Conservation (phyloP, 2,329 filamentous ascomycete genomes). For the Venturia effusa region DNA sequence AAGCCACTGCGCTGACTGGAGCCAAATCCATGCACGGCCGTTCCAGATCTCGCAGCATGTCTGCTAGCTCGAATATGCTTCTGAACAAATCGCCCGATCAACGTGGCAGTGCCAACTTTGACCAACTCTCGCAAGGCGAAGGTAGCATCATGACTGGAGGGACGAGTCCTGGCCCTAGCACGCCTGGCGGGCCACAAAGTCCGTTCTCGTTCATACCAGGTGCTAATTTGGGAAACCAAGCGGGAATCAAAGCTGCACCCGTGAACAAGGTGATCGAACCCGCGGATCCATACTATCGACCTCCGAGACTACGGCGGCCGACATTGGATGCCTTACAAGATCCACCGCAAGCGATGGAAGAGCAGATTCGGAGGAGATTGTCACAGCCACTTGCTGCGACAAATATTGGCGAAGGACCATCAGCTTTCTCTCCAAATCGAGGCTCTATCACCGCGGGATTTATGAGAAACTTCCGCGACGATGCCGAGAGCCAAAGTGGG, state of each 20-base stretch:
- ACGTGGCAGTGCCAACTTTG: slow-evolving; percentile 41
- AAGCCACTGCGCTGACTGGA: slow-evolving; percentile 4
- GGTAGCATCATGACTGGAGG: slow-evolving; percentile 39
- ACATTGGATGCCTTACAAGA: slow-evolving; percentile 38
- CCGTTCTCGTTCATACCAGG: slow-evolving; percentile 61
- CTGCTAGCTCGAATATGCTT: slow-evolving; percentile 51
- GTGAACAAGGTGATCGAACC: slow-evolving; percentile 21
- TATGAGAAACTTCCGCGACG: slow-evolving; percentile 36
- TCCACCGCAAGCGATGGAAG: slow-evolving; percentile 1
- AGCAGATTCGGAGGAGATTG: not conserved
- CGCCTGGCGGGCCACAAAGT: slow-evolving; percentile 61
- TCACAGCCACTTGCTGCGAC: not conserved
- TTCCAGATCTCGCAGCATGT: slow-evolving; percentile 41
- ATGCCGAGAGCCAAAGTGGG: slow-evolving; percentile 17
- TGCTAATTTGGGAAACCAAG: slow-evolving; percentile 27
- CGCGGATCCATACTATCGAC: slow-evolving; percentile 77
- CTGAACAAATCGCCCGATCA: slow-evolving; percentile 36
- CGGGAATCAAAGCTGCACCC: slow-evolving; percentile 23
- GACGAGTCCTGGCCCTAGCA: slow-evolving; percentile 55
- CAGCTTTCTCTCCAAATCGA: slow-evolving; percentile 24
- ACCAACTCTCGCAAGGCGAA: slow-evolving; percentile 36
- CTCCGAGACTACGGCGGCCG: slow-evolving; percentile 60
- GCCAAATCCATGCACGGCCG: slow-evolving; percentile 1
- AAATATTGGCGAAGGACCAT: slow-evolving; percentile 6
- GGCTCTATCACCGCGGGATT: slow-evolving; percentile 33